phyloP scores from a whole-genome alignment of 2,329 filamentous ascomycete species.

The Fusarium falciforme region DNA sequence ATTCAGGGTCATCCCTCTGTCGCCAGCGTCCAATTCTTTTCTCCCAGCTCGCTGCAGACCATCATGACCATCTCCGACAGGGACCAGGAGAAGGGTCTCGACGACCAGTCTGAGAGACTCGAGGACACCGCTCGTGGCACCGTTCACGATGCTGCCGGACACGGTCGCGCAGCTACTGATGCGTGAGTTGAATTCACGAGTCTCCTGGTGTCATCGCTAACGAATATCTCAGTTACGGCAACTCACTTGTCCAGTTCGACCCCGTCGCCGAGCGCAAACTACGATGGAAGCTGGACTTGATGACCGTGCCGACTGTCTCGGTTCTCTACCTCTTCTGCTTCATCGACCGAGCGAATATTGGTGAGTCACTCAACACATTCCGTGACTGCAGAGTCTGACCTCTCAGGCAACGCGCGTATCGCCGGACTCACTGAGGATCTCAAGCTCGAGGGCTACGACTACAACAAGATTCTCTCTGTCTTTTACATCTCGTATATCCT shows the following conservation, averaged over 20 bases:
- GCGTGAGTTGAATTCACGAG: conserved; percentile 28
- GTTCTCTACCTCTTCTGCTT: conserved; percentile 79
- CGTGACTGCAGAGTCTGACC: neutral
- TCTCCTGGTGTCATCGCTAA: conserved; percentile 1
- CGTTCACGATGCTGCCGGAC: conserved; percentile 38
- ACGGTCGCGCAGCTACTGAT: conserved; percentile 38
- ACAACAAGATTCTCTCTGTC: conserved; percentile 70
- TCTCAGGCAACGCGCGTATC: conserved; percentile 61
- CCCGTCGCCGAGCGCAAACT: conserved; percentile 65
- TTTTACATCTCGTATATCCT: conserved; percentile 76
- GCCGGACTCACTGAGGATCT: conserved; percentile 69
- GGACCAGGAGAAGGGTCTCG: conserved; percentile 38
- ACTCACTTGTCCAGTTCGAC: conserved; percentile 43
- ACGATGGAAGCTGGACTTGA: conserved; percentile 73
- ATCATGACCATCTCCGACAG: conserved; percentile 37
- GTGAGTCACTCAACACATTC: conserved; percentile 51
- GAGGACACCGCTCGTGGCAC: conserved; percentile 26
- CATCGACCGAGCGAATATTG: conserved; percentile 80
- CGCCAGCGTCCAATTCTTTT: neutral
- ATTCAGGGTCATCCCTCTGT: neutral
- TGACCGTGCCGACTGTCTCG: conserved; percentile 73
- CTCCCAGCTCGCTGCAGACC: neutral
- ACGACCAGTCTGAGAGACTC: conserved; percentile 34
- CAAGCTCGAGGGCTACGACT: conserved; percentile 66
- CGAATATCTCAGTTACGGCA: conserved; percentile 32